Base-by-base conservation (phyloP, 257 asterid genomes). In the Ocimum tenuiflorum region DNA sequence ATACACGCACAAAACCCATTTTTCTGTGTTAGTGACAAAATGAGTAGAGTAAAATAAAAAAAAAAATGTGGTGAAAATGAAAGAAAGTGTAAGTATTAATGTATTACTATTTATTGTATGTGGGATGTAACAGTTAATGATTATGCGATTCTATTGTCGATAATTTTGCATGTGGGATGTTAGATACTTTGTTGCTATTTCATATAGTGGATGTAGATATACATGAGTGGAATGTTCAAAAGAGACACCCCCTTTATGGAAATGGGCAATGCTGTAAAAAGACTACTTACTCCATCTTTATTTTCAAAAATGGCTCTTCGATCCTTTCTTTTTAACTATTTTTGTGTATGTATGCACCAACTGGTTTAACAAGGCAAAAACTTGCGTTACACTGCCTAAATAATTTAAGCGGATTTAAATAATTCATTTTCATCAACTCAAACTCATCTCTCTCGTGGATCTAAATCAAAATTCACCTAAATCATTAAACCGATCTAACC, bases 81-180 rank as follows among this genome's bases (percentile, higher is more conserved):
- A 56, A 45, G 68, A 69, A 7, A 46, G 67, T 12, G 27, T 27
- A 49, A 72, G 41, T 38, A 59, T 54, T 66, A 3, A 49, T 64
- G 41, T 38, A 59, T 54, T 66, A 3, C 19, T 60, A 43, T 35
- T 35, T 47, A 22, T 29, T 48, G 13, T 39, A 20, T 22, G 64
- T 58, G 61, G 73, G 69, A 57, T 75, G 70, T 70, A 57, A 57
- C 19, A n/a, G 73, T 50, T 70, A 75, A 76, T 70, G 76, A 70
- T 76, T 53, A 66, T 65, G 63, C 20, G 22, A 63, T 56, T 67
- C 69, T 43, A 49, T 65, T 66, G 70, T 65, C 53, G 71, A 76
- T 71, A 70, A 62, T 47, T 72, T 77, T 67, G 78, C 81, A 77
- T 77, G 81, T 77, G 81, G 73, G 62, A 63, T 73, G 81, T 77